Conservation (phyloP, 2,329 filamentous ascomycete genomes). For the Paramyrothecium sp. region DNA sequence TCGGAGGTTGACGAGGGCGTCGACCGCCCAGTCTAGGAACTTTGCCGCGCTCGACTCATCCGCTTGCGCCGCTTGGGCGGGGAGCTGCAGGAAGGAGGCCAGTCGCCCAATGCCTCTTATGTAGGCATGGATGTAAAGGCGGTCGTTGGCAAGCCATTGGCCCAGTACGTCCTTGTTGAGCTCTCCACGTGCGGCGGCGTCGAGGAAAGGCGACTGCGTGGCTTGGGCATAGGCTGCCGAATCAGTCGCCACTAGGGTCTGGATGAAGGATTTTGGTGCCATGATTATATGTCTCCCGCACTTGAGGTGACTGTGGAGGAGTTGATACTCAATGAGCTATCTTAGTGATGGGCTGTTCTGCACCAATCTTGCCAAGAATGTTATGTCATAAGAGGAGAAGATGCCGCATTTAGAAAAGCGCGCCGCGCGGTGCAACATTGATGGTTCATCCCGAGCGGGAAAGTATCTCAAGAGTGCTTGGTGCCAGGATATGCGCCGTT, state of each 20-base stretch:
- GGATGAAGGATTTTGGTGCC: too few species aligned
- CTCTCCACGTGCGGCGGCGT: slow-evolving; percentile 60
- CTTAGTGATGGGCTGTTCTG: too few species aligned
- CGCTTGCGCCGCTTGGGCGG: slow-evolving; percentile 36
- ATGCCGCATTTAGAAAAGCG: too few species aligned
- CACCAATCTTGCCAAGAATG: too few species aligned
- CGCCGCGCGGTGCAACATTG: too few species aligned
- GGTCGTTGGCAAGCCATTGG: slow-evolving; percentile 70
- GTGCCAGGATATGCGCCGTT: too few species aligned
- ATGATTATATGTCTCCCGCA: too few species aligned
- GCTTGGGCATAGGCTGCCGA: slow-evolving; percentile 43
- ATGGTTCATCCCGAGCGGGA: too few species aligned
- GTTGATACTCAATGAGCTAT: too few species aligned
- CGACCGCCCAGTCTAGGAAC: slow-evolving; percentile 61
- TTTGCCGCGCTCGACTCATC: slow-evolving; percentile 36
- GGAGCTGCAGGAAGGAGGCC: slow-evolving; percentile 54
- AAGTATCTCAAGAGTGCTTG: too few species aligned
- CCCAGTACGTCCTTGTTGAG: slow-evolving; percentile 55
- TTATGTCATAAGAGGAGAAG: too few species aligned
- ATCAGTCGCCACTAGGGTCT: not conserved
- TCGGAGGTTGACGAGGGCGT: slow-evolving; percentile 64
- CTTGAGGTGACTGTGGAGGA: too few species aligned
- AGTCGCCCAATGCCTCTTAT: slow-evolving; percentile 65
- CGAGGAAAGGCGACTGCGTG: slow-evolving; percentile 66
- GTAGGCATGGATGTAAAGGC: slow-evolving; percentile 69